These are phyloP conservation scores for Debaryomyces subglobosus DNA, from an alignment of 1,139 yeast genomes.

Conservation along the genomic window DNA sequence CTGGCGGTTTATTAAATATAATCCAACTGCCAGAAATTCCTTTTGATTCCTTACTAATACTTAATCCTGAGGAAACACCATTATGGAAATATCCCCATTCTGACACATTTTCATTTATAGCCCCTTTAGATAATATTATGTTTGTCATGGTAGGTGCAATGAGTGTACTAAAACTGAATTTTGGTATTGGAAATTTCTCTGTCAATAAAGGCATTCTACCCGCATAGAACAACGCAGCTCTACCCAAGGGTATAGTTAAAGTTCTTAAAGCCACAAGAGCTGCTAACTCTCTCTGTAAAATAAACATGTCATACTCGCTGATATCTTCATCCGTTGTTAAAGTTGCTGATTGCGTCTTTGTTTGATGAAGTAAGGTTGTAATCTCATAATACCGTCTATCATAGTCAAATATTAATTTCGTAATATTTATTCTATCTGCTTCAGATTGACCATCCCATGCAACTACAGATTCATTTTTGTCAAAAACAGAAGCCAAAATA, in stretches of 20 bases:
- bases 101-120: slow-evolving; percentile 51
- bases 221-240: slow-evolving; percentile 72
- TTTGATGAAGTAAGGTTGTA: slow-evolving; percentile 68
- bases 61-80: slow-evolving; percentile 87
- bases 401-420: slow-evolving; percentile 70
- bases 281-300: slow-evolving; percentile 66
- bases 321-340: slow-evolving; percentile 38
- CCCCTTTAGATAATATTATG: slow-evolving; percentile 59
- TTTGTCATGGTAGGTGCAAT: slow-evolving; percentile 71
- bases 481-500: slow-evolving; percentile 48
- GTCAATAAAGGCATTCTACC: slow-evolving; percentile 80
- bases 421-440: slow-evolving; percentile 65
- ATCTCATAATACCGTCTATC: slow-evolving; percentile 85
- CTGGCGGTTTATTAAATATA: slow-evolving; percentile 77
- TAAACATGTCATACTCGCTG: slow-evolving; percentile 61
- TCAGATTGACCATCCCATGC: slow-evolving; percentile 74
- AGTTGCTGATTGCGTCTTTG: slow-evolving; percentile 59
- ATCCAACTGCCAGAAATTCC: slow-evolving; percentile 93
- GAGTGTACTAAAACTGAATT: slow-evolving; percentile 67
- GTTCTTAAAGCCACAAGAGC: slow-evolving; percentile 70
- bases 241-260: slow-evolving; percentile 73
- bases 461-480: slow-evolving; percentile 48
- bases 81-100: slow-evolving; percentile 93
- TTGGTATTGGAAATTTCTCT: slow-evolving; percentile 81
- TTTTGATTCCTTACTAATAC: slow-evolving; percentile 66